Conservation (phyloP, 2,329 filamentous ascomycete species). For the Pseudonectria buxi region DNA sequence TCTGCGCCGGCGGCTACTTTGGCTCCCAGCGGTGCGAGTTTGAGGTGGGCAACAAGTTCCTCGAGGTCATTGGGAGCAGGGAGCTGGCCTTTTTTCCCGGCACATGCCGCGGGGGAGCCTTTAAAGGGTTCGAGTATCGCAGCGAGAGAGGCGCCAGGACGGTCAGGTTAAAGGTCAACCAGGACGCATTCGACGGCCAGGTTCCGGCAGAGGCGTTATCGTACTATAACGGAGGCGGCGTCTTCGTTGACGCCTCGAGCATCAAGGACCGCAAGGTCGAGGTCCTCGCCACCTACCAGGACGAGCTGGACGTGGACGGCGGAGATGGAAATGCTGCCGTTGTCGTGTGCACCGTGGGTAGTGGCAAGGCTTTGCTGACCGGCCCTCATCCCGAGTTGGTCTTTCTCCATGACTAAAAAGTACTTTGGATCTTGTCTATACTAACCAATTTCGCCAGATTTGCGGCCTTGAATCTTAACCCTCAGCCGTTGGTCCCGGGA, state of each 20-base stretch:
- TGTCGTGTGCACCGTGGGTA: slow-evolving; percentile 75
- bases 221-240: slow-evolving; percentile 92
- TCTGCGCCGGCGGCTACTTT: slow-evolving; percentile 95
- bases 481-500: slow-evolving; percentile 56
- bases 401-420: too few species aligned
- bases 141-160: slow-evolving; percentile 80
- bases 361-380: slow-evolving; percentile 72
- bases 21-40: slow-evolving; percentile 79
- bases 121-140: slow-evolving; percentile 82
- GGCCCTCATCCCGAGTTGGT: slow-evolving; percentile 84
- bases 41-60: slow-evolving; percentile 67
- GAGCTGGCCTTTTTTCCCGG: slow-evolving; percentile 89
- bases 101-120: slow-evolving; percentile 77
- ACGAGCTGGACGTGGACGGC: slow-evolving; percentile 67
- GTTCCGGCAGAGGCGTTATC: slow-evolving; percentile 59
- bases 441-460: slow-evolving; percentile 54
- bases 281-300: slow-evolving; percentile 72
- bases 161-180: slow-evolving; percentile 58
- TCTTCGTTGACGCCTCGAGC: slow-evolving; percentile 74
- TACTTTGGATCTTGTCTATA: background rate
- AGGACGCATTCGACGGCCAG: slow-evolving; percentile 48
- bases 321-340: slow-evolving; percentile 70
- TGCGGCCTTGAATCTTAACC: slow-evolving; percentile 68
- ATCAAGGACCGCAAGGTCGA: slow-evolving; percentile 61
- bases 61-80: slow-evolving; percentile 79